Evolutionary conservation across 495 filamentous ascomycete genomes (phyloP), one percentile per base, ranked within the genome.

Genomic region (Parathielavia appendiculata): DNA sequence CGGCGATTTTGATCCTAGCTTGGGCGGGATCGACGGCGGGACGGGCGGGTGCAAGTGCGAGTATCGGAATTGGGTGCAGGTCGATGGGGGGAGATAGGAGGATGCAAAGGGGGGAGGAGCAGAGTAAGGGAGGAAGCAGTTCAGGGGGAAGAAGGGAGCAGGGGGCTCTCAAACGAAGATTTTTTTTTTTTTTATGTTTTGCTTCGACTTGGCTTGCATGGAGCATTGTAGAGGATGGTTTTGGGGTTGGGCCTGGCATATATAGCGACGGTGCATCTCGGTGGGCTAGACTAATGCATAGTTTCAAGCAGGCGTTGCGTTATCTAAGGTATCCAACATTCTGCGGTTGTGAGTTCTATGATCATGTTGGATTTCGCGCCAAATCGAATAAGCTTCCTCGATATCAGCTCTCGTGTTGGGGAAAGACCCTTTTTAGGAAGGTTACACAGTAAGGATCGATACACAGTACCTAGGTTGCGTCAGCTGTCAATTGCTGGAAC

Each of bases 21-120:
- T 77, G 62, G 81, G 83, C 0, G 83, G 85, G 4, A 76, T 85
- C 60, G 86, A 91, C 75, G 85, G 86, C 1, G 87, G 88, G 10
- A 80, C 73, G 4, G 87, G 89, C 9, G 89, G 88, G 0, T 95
- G 90, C 73, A 71, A 62, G 56, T 95, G 90, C 64, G 72, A 80
- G 66, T 95, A 88, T 83, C 75, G 76, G 62, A 93, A 93, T 67
- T 95, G 77, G 59, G 66, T 76, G 46, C 55, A 44, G 40, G 34
- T 70, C 5, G 69, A 59, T 51, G 56, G 52, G 22, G 14, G 50
- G n/a, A 49, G 22, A n/a, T 36, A 43, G 39, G 23, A 44, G 40
- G 47, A 36, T 20, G 34, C 49, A 10, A 34, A 45, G 19, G 56
- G 55, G 22, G 55, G 22, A 0, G 23, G 5, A 16, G 35, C 39